phyloP scores from a whole-genome alignment of 2,329 filamentous ascomycete species.

The Nigrospora sphaerica region DNA sequence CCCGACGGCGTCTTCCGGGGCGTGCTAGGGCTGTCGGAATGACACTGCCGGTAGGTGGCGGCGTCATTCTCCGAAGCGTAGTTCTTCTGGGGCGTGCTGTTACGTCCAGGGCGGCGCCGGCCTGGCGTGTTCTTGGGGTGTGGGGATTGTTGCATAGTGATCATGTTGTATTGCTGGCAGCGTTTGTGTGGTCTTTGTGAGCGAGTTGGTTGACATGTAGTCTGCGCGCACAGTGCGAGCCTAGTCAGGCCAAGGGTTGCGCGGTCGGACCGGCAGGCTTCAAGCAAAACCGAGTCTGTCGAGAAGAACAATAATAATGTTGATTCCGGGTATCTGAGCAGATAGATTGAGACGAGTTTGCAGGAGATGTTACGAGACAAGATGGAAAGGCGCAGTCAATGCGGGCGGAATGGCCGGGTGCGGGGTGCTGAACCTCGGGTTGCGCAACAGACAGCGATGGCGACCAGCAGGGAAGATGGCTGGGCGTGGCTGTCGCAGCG shows the following conservation, averaged over 20 bases:
- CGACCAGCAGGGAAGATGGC: too few species aligned
- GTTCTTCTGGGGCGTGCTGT: constrained; percentile 37
- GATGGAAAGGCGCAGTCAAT: too few species aligned
- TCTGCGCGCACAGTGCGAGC: not conserved
- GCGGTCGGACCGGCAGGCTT: not conserved
- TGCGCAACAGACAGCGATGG: too few species aligned
- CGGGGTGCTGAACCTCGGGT: too few species aligned
- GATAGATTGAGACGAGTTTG: too few species aligned
- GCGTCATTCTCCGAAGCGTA: constrained; percentile 54
- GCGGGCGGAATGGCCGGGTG: too few species aligned
- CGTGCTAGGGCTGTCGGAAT: constrained; percentile 27
- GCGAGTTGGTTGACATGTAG: not conserved
- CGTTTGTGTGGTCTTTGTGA: constrained; percentile 9
- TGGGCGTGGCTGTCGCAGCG: too few species aligned
- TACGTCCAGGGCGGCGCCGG: constrained; percentile 32
- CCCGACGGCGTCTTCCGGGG: constrained; percentile 35
- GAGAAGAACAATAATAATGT: too few species aligned
- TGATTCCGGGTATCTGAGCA: too few species aligned
- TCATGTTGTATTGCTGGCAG: constrained; percentile 13
- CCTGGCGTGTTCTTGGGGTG: constrained; percentile 27
- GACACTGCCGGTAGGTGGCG: constrained; percentile 25
- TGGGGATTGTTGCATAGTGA: constrained; percentile 25
- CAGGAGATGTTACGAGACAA: too few species aligned
- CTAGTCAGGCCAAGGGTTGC: not conserved
- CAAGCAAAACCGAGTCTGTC: too few species aligned